These are phyloP conservation scores for Calophaca sinica DNA, from an alignment of 306 rosid genomes.

Conservation along the genomic window DNA sequence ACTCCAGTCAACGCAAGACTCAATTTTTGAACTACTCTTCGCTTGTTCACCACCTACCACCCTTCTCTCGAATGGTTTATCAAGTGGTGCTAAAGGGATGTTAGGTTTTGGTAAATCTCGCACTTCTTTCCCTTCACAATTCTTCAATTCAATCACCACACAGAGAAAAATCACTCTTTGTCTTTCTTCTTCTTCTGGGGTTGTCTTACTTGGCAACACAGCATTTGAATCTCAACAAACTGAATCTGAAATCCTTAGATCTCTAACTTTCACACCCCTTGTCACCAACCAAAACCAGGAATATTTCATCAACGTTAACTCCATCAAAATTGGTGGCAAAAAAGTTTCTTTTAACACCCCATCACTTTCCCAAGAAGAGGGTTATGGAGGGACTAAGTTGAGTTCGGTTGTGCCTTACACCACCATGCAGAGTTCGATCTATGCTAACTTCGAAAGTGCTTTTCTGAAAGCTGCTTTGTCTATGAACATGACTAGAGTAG, in stretches of 20 bases:
- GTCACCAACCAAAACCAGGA: conserved; percentile 47
- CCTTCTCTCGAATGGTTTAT: conserved; percentile 60
- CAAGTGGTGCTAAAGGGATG: conserved; percentile 61
- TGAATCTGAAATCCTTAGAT: conserved; percentile 50
- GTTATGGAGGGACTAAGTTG: conserved; percentile 48
- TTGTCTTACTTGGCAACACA: conserved; percentile 45
- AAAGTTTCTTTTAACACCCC: conserved; percentile 53
- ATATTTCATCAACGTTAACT: conserved; percentile 62
- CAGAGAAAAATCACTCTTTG: conserved; percentile 62
- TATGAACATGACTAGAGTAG: conserved; percentile 59
- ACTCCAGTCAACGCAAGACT: conserved; percentile 30
- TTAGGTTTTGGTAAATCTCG: conserved; percentile 69
- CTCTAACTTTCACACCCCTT: conserved; percentile 74
- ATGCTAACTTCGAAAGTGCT: conserved; percentile 48
- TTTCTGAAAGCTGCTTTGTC: conserved; percentile 60
- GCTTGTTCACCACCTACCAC: conserved; percentile 57
- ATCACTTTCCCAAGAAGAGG: conserved; percentile 39
- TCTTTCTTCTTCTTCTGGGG: conserved; percentile 69
- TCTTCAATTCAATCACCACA: conserved; percentile 48
- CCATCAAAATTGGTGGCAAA: conserved; percentile 65
- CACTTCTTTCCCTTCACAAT: conserved; percentile 66
- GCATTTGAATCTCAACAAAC: conserved; percentile 21
- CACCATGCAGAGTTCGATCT: conserved; percentile 63
- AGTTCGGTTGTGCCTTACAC: conserved; percentile 77
- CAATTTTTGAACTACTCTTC: conserved; percentile 44